A percentile compares a stretch with the other conserved stretches of the same genome.
phyloP scores from a whole-genome alignment of 2,329 filamentous ascomycete genomes.

The Aureobasidium mangrovei region DNA sequence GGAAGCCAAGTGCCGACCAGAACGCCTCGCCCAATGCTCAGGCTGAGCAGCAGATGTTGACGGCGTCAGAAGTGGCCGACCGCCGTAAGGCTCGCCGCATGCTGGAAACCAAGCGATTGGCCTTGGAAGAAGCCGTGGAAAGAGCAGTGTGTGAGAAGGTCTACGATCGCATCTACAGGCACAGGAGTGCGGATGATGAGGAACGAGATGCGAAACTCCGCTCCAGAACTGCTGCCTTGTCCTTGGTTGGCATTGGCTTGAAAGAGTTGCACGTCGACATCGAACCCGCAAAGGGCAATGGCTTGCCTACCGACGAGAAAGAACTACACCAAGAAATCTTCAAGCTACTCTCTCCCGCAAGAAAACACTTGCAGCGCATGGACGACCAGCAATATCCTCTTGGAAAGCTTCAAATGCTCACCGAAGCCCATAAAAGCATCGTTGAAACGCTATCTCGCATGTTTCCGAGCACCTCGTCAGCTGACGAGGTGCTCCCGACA shows the following conservation, averaged over 20 bases:
- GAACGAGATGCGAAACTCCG: slow-evolving; percentile 89
- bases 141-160: slow-evolving; percentile 46
- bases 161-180: slow-evolving; percentile 83
- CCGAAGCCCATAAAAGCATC: slow-evolving; percentile 83
- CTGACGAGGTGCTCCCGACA: slow-evolving; percentile 94
- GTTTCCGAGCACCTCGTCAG: slow-evolving; percentile 69
- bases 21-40: slow-evolving; percentile 32
- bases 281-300: slow-evolving; percentile 46
- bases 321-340: slow-evolving; percentile 58
- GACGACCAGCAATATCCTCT: slow-evolving; percentile 78
- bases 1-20: slow-evolving; percentile 30
- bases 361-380: slow-evolving; percentile 66
- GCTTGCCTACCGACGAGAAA: slow-evolving; percentile 46
- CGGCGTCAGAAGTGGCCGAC: slow-evolving; percentile 71
- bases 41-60: slow-evolving; percentile 79
- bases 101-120: slow-evolving; percentile 65
- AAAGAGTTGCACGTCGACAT: slow-evolving; percentile 75
- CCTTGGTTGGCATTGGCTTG: slow-evolving; percentile 83
- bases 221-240: slow-evolving; percentile 83
- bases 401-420: slow-evolving; percentile 83
- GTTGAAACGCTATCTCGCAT: slow-evolving; percentile 70
- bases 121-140: slow-evolving; percentile 87
- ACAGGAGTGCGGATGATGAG: slow-evolving; percentile 86
- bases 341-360: slow-evolving; percentile 61
- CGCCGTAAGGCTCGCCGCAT: slow-evolving; percentile 68